Evolutionary conservation across 1,284 basidiomycete species (phyloP).

Genomic region (Meira miltonrushii): DNA sequence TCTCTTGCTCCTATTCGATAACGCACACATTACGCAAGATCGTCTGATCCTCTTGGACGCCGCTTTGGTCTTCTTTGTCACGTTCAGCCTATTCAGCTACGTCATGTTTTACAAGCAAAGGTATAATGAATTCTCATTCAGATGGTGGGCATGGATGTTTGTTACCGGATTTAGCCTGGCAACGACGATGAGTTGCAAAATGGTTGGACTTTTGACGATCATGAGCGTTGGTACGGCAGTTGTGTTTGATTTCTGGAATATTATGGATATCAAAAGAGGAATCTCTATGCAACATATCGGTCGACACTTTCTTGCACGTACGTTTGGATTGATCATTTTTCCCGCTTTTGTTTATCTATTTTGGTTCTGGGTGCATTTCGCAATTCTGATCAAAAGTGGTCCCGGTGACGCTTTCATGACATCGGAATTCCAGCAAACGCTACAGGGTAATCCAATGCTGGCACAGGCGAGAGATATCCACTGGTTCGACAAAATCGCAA

Average conservation of each 20-base stretch:
- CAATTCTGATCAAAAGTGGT: slow-evolving; percentile 81
- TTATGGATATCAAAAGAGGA: slow-evolving; percentile 80
- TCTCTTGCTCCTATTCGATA: slow-evolving; percentile 78
- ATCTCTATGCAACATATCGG: slow-evolving; percentile 72
- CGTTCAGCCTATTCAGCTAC: slow-evolving; percentile 88
- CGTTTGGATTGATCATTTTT: slow-evolving; percentile 76
- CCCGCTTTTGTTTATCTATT: slow-evolving; percentile 86
- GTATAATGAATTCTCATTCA: slow-evolving; percentile 58
- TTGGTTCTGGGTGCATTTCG: slow-evolving; percentile 95
- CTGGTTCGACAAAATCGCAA: slow-evolving; percentile 80
- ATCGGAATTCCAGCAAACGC: slow-evolving; percentile 93
- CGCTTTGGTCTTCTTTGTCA: slow-evolving; percentile 89
- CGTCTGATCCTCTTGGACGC: slow-evolving; percentile 94
- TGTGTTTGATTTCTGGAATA: slow-evolving; percentile 85
- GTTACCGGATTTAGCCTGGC: slow-evolving; percentile 89
- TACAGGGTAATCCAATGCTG: slow-evolving; percentile 84
- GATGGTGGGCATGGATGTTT: slow-evolving; percentile 92
- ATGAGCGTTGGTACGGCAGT: slow-evolving; percentile 84
- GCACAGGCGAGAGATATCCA: slow-evolving; percentile 75
- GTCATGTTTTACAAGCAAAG: slow-evolving; percentile 91
- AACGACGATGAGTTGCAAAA: slow-evolving; percentile 94
- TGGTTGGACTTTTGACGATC: slow-evolving; percentile 93
- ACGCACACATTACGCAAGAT: slow-evolving; percentile 89
- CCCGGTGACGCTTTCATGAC: slow-evolving; percentile 96
- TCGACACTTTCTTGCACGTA: slow-evolving; percentile 81